phyloP scores from a whole-genome alignment of 441 rosid species.

The Aleurites moluccanus region DNA sequence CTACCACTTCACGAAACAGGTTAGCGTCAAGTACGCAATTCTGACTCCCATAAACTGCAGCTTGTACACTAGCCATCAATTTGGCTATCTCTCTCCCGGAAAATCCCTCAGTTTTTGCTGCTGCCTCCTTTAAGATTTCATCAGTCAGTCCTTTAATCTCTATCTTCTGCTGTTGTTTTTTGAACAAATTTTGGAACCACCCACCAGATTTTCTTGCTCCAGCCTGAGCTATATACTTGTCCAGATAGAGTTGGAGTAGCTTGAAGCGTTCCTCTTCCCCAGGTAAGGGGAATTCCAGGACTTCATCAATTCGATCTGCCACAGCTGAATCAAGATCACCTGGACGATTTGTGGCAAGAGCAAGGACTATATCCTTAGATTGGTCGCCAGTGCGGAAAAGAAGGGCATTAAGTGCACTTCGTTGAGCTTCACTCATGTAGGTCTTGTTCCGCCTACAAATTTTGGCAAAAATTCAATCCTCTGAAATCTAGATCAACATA shows the following conservation, averaged over 20 bases:
- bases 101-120: constrained; percentile 74
- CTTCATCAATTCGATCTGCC: constrained; percentile 86
- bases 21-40: constrained; percentile 66
- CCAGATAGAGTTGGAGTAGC: constrained; percentile 79
- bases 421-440: constrained; percentile 97
- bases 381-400: constrained; percentile 95
- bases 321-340: constrained; percentile 97
- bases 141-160: constrained; percentile 70
- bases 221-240: constrained; percentile 78
- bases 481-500: background rate
- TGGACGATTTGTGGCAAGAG: constrained; percentile 90
- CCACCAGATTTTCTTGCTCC: constrained; percentile 68
- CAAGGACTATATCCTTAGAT: constrained; percentile 89
- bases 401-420: constrained; percentile 93
- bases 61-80: constrained; percentile 84
- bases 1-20: constrained; percentile 82
- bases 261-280: constrained; percentile 80
- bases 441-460: constrained; percentile 82
- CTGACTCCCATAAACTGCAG: constrained; percentile 82
- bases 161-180: constrained; percentile 60
- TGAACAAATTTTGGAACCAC: constrained; percentile 56
- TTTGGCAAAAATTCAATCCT: constrained; percentile 13
- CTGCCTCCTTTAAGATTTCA: constrained; percentile 73
- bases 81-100: constrained; percentile 85
- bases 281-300: constrained; percentile 83